Percentiles rank a stretch among this genome's conserved stretches.
phyloP scores from a whole-genome alignment of 2,329 filamentous ascomycete species.

The Cladobotryum protrusum region DNA sequence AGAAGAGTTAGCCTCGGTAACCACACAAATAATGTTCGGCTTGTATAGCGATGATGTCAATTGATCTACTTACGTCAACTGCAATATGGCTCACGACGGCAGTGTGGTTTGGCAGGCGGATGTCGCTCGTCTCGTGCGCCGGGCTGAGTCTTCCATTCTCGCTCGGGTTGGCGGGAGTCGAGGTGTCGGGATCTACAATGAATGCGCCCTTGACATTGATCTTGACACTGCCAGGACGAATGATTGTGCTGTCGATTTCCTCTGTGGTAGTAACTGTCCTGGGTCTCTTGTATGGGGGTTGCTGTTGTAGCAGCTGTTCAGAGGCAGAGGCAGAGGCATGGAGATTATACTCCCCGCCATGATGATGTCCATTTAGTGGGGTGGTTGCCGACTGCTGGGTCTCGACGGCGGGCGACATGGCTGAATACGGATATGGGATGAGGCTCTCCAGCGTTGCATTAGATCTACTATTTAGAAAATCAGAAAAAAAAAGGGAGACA shows the following conservation, averaged over 20 bases:
- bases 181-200: slow-evolving; percentile 78
- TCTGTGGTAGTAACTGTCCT: slow-evolving; percentile 42
- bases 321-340: not conserved
- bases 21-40: not conserved
- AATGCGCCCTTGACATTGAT: slow-evolving; percentile 97
- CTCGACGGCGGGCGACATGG: slow-evolving; percentile 10
- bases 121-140: slow-evolving; percentile 75
- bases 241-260: slow-evolving; percentile 56
- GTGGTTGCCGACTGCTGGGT: slow-evolving; percentile 7
- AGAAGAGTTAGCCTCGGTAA: not conserved
- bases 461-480: not conserved
- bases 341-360: not conserved
- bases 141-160: slow-evolving; percentile 41
- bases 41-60: not conserved
- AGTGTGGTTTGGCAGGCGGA: slow-evolving; percentile 92
- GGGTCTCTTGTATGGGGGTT: slow-evolving; percentile 13
- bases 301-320: not conserved
- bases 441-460: not conserved
- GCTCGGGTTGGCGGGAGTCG: slow-evolving; percentile 38
- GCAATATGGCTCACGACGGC: slow-evolving; percentile 94
- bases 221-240: slow-evolving; percentile 65
- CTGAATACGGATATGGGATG: not conserved
- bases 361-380: slow-evolving; percentile 9
- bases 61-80: slow-evolving; percentile 66
- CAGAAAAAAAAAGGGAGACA: not conserved